Base-by-base conservation (phyloP, 169 alveolate species). In the Perkinsus olseni region DNA sequence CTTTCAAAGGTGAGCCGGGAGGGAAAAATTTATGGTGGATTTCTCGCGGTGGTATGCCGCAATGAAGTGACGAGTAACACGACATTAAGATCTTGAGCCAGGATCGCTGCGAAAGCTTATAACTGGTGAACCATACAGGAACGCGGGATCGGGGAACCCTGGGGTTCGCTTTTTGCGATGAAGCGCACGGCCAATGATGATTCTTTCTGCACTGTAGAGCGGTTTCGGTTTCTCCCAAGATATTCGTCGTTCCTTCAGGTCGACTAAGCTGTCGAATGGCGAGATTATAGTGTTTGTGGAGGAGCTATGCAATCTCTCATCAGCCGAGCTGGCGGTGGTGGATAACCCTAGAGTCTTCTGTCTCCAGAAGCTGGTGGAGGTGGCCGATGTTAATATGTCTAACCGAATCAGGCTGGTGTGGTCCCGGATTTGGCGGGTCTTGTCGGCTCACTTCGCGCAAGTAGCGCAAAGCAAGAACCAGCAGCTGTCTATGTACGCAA, bases 281-380 rank as follows among this genome's bases (percentile, higher is more conserved):
- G 96, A 96, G 28, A 96, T 97, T 74, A 93, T 96, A 0, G 98
- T 96, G 90, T 97, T 97, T 92, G 97, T 97, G 4, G 92, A 92
- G 90, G 92, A 95, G 17, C 94, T 97, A 40, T 96, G 98, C 92
- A 95, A 94, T 38, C 95, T 96, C 38, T 95, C 98, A 0, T 95
- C 94, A 91, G 97, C 94, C 82, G 98, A 97, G 92, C 94, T 97
- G 8, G 93, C 93, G 45, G 95, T 94, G 38, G 93, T 93, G 24
- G 96, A 95, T 11, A 92, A 95, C 92, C 97, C 98, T 39, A 96
- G 97, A 92, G 95, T 96, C 91, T 98, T 97, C 95, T 94, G 96
- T 62, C 96, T 98, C 39, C 97, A 97, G 92, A 97, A 96, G 93
- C 93, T 98, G 20, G 98, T 97, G 1, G 98, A 97, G 94, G 98